Conservation (phyloP, 805 yeast species). For the Zygoascus ofunaensis region DNA sequence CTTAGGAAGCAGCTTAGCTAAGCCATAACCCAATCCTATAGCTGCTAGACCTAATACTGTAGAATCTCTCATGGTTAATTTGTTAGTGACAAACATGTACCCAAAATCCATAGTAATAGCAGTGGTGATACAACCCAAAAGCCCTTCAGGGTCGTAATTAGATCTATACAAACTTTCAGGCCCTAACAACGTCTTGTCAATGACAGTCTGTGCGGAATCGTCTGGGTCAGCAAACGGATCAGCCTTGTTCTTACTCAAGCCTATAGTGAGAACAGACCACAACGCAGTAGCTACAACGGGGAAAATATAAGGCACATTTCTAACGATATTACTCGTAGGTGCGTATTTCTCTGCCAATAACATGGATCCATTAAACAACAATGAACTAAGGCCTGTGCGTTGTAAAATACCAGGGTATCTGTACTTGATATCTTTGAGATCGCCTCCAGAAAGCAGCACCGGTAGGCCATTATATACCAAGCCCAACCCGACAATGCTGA, state of each 20-base stretch:
- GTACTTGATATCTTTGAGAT: constrained; percentile 6
- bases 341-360: constrained; percentile 4
- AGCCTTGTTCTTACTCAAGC: constrained; percentile 17
- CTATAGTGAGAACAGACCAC: constrained; percentile 24
- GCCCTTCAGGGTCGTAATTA: constrained; percentile 32
- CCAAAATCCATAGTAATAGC: constrained; percentile 32
- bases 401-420: constrained; percentile 26
- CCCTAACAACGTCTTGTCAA: constrained; percentile 23
- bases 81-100: constrained; percentile 22
- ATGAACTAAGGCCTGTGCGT: constrained; percentile 22
- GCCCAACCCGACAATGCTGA: constrained; percentile 23
- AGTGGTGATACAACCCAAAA: constrained; percentile 30
- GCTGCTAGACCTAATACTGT: constrained; percentile 21
- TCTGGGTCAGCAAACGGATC: constrained; percentile 24
- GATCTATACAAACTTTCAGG: constrained; percentile 18
- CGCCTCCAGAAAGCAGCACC: constrained; percentile 5
- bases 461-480: constrained; percentile 21
- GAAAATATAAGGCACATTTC: constrained; percentile 12
- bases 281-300: constrained; percentile 20
- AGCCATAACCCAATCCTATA: constrained; percentile 21
- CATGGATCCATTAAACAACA: constrained; percentile 14
- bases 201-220: constrained; percentile 27
- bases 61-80: constrained; percentile 19
- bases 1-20: constrained; percentile 24
- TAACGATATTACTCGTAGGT: not conserved